These are phyloP conservation scores for Ophiostoma populinum DNA, from an alignment of 2,329 filamentous ascomycete genomes.

Conservation along the genomic window DNA sequence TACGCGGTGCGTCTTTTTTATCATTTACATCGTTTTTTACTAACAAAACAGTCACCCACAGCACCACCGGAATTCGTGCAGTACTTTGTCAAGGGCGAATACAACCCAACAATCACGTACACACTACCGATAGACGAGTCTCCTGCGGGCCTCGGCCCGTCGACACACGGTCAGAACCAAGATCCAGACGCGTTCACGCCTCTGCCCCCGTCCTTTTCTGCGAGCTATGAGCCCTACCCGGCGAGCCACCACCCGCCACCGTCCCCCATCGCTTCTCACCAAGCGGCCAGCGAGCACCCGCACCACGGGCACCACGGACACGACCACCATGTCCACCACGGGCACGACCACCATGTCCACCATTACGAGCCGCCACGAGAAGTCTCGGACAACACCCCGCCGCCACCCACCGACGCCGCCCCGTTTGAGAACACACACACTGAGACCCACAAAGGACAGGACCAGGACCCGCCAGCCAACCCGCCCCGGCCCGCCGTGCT, in stretches of 20 bases:
- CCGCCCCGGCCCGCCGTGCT: no score
- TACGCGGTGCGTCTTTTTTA: constrained; percentile 35
- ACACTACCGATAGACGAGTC: constrained; percentile 20
- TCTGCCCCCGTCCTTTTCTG: constrained; percentile 11
- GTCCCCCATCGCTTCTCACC: constrained; percentile 1
- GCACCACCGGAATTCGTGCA: constrained; percentile 24
- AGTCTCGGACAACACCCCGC: constrained; percentile 26
- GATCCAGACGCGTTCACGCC: constrained; percentile 13
- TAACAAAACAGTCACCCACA: background rate
- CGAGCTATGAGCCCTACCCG: no score
- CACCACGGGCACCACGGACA: constrained; percentile 3
- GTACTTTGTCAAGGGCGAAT: constrained; percentile 39
- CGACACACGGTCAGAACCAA: constrained; percentile 17
- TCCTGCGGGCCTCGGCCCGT: constrained; percentile 12
- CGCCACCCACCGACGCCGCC: constrained; percentile 15
- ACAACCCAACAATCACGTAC: constrained; percentile 19
- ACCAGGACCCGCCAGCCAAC: constrained; percentile 16
- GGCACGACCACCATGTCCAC: constrained; percentile 12
- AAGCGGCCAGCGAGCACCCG: no score
- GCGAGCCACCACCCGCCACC: constrained; percentile 11
- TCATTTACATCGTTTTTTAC: background rate
- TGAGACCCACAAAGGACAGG: constrained; percentile 29
- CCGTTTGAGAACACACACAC: constrained; percentile 27
- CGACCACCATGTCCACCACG: constrained; percentile 3
- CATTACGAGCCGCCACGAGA: constrained; percentile 26